Conservation (phyloP, 768 basidiomycete genomes). For the Psilocybe cubensis region DNA sequence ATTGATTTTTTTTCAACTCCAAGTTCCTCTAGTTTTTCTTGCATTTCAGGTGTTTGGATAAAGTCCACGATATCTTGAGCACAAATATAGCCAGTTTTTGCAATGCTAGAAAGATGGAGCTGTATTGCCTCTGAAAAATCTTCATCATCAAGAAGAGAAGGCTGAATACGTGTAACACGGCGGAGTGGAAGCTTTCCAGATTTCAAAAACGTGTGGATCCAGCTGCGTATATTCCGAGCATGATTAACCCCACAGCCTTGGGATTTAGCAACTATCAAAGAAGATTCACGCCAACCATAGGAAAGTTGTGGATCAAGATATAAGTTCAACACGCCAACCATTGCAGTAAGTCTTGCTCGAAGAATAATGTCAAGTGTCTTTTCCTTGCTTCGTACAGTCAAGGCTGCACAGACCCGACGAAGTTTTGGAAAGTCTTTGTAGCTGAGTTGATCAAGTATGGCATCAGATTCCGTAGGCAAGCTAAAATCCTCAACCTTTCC, state of each 20-base stretch:
- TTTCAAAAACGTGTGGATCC: slow-evolving; percentile 29
- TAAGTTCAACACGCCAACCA: slow-evolving; percentile 37
- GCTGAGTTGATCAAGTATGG: slow-evolving; percentile 16
- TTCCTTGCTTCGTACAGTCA: slow-evolving; percentile 26
- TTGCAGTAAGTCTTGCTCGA: slow-evolving; percentile 27
- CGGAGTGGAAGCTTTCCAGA: slow-evolving; percentile 29
- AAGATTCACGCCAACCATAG: slow-evolving; percentile 37
- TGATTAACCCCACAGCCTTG: slow-evolving; percentile 27
- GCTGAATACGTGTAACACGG: slow-evolving; percentile 19
- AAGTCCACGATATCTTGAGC: slow-evolving; percentile 35
- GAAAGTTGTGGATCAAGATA: slow-evolving; percentile 33
- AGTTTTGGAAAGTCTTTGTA: slow-evolving; percentile 25
- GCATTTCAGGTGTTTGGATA: slow-evolving; percentile 26
- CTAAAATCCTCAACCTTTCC: too few relatives aligned
- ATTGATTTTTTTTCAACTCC: slow-evolving; percentile 3
- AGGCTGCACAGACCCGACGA: slow-evolving; percentile 15
- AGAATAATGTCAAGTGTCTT: slow-evolving; percentile 35
- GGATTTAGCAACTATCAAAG: slow-evolving; percentile 27
- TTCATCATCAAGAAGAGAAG: slow-evolving; percentile 34
- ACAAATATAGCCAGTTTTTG: slow-evolving; percentile 27
- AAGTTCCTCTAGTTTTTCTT: slow-evolving; percentile 22
- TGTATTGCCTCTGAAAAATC: slow-evolving; percentile 29
- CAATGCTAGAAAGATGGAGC: slow-evolving; percentile 28
- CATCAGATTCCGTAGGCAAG: too few relatives aligned
- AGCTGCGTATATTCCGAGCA: slow-evolving; percentile 30